Evolutionary conservation across 2,329 filamentous ascomycete genomes (phyloP), one percentile per base, ranked within the genome.

Genomic region (Periconia digitata): DNA sequence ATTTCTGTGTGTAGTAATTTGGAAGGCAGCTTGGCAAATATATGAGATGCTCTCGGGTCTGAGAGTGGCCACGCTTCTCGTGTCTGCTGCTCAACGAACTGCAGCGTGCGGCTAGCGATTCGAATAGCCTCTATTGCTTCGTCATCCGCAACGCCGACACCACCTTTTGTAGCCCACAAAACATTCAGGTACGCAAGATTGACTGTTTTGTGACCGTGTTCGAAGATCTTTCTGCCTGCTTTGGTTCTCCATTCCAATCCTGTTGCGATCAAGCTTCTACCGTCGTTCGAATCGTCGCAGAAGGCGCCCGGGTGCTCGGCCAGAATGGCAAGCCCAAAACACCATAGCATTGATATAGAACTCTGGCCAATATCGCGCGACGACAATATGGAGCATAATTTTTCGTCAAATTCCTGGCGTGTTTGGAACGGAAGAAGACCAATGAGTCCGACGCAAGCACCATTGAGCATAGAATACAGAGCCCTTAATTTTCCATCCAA

Each of bases 381-480:
- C 1, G 55, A 59, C 0, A 71, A 45, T 18, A 70, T 62, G 6
- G 58, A 52, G 42, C 55, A 59, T 21, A 71, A 38, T 23, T 63
- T 56, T 15, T 56, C 47, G 23, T 71, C 66, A 18, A 70, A 66
- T 10, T 50, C 47, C 27, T 60, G 54, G 24, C 50, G 54, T 12
- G 44, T 38, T 6, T 61, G 58, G 4, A 51, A 13, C 2, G 66
- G 53, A 17, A 72, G 54, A 8, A 66, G 43, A 15, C 40, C 40
- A 8, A 67, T 49, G 2, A 72, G 59, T 3, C 59, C 58, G 18
- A 54, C 48, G 47, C 70, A 72, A n/a, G 69, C 67, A 39, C 70
- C 70, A 47, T 67, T 64, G 20, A 72, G 58, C 58, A 71, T 66
- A 16, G 43, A 53, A 23, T 70, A 67, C 3, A 71, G 54, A 4